phyloP scores from a whole-genome alignment of 2,329 filamentous ascomycete genomes.

The Penicillium italicum region DNA sequence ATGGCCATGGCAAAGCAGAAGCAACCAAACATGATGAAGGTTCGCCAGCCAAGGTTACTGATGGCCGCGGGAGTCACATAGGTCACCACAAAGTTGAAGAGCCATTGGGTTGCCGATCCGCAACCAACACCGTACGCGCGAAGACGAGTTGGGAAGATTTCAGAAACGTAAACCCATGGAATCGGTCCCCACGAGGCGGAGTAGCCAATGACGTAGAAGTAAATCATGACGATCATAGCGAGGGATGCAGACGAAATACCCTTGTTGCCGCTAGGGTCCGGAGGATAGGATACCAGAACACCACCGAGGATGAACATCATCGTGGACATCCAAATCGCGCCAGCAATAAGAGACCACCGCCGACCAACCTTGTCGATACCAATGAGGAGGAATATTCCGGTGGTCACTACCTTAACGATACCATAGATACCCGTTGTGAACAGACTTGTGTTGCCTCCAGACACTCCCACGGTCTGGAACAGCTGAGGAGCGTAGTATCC shows the following conservation, averaged over 20 bases:
- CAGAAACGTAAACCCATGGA: neutral
- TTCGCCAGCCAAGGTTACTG: neutral
- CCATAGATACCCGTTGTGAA: constrained; percentile 54
- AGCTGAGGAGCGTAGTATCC: constrained; percentile 35
- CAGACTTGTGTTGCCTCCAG: constrained; percentile 75
- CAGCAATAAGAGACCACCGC: constrained; percentile 71
- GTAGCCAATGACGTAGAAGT: constrained; percentile 41
- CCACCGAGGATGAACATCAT: constrained; percentile 86
- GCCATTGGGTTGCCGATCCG: neutral
- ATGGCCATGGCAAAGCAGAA: neutral
- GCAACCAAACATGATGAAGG: neutral
- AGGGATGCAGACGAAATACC: neutral
- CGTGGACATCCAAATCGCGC: constrained; percentile 75
- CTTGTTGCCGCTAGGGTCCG: neutral
- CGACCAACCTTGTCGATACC: constrained; percentile 80
- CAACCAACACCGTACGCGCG: neutral
- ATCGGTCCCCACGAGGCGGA: constrained; percentile 28
- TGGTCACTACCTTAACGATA: constrained; percentile 79
- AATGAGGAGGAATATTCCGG: constrained; percentile 76
- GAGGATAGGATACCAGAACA: constrained; percentile 33
- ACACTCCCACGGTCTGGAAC: constrained; percentile 68
- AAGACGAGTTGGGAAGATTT: neutral
- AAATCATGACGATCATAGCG: constrained; percentile 35
- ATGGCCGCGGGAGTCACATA: neutral
- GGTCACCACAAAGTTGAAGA: neutral